A percentile compares a stretch with the other conserved stretches of the same genome.
Evolutionary conservation across 2,329 filamentous ascomycete species (phyloP).

Genomic region (Xylaria sp.): DNA sequence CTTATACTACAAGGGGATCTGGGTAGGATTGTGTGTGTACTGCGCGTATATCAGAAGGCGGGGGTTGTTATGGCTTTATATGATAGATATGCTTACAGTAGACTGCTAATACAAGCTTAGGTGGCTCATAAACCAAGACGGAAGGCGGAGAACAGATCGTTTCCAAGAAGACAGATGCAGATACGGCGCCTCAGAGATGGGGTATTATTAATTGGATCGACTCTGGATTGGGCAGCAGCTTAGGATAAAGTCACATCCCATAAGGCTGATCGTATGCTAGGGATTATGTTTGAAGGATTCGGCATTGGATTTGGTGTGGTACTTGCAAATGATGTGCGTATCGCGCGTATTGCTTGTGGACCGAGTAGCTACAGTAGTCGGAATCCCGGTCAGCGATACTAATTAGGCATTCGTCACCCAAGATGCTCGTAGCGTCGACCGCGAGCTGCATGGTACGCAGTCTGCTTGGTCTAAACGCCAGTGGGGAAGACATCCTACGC

Average conservation of each 20-base stretch:
- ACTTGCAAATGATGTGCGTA: conserved; percentile 25
- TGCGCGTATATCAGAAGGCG: not conserved
- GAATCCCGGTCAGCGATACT: conserved; percentile 26
- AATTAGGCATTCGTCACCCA: conserved; percentile 16
- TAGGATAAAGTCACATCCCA: conserved; percentile 33
- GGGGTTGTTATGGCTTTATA: conserved; percentile 1
- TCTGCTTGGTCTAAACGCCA: not conserved
- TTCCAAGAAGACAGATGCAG: conserved; percentile 24
- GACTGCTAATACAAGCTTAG: not conserved
- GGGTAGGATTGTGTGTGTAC: not conserved
- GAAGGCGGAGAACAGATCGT: conserved; percentile 19
- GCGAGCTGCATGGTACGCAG: conserved; percentile 17
- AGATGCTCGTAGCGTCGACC: conserved; percentile 8
- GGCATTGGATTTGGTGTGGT: conserved; percentile 33
- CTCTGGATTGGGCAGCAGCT: conserved; percentile 26
- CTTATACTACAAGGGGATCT: not conserved
- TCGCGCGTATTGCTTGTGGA: conserved; percentile 10
- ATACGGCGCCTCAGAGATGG: conserved; percentile 18
- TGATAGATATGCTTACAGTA: not conserved
- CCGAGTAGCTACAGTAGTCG: conserved; percentile 1
- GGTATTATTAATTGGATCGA: conserved; percentile 4
- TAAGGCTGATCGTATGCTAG: conserved; percentile 38
- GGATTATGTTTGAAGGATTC: conserved; percentile 30
- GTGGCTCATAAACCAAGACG: not conserved
- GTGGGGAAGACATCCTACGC: not conserved